phyloP scores from a whole-genome alignment of 2,329 filamentous ascomycete species.

The Elsinoe ampelina region DNA sequence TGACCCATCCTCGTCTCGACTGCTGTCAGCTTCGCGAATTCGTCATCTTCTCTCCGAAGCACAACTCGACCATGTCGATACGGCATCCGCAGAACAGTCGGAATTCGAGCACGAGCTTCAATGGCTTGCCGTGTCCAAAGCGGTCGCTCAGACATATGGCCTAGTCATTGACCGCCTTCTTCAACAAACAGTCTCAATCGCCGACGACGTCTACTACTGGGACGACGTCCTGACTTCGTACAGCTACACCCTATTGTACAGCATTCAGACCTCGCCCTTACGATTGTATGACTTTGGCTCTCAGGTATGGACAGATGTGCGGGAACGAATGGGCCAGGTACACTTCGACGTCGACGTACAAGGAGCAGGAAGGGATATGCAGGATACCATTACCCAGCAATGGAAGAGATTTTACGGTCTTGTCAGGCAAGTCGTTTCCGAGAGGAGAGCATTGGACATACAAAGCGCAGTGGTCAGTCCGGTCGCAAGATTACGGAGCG shows the following conservation, averaged over 20 bases:
- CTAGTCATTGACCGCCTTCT: slow-evolving; percentile 66
- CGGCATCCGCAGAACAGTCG: slow-evolving; percentile 17
- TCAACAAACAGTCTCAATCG: slow-evolving; percentile 72
- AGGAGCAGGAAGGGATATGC: slow-evolving; percentile 24
- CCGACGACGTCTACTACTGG: slow-evolving; percentile 92
- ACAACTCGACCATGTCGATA: neutral
- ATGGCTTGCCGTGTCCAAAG: slow-evolving; percentile 86
- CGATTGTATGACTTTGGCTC: slow-evolving; percentile 63
- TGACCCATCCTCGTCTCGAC: slow-evolving; percentile 14
- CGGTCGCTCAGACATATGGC: slow-evolving; percentile 83
- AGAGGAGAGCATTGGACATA: slow-evolving; percentile 62
- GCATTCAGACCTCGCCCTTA: slow-evolving; percentile 72
- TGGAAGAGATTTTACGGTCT: slow-evolving; percentile 61
- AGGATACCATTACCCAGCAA: slow-evolving; percentile 22
- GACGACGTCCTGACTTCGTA: slow-evolving; percentile 76
- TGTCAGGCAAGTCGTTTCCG: slow-evolving; percentile 63
- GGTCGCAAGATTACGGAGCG: slow-evolving; percentile 62
- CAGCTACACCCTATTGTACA: slow-evolving; percentile 70
- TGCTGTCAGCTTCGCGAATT: slow-evolving; percentile 13
- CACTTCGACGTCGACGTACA: slow-evolving; percentile 16
- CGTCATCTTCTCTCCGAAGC: slow-evolving; percentile 14
- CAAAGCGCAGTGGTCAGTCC: slow-evolving; percentile 67
- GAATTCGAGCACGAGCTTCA: slow-evolving; percentile 69
- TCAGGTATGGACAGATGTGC: slow-evolving; percentile 59
- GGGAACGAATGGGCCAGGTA: slow-evolving; percentile 27